Conservation (phyloP, 192 early-diverging fungal genomes). For the Linnemannia exigua region DNA sequence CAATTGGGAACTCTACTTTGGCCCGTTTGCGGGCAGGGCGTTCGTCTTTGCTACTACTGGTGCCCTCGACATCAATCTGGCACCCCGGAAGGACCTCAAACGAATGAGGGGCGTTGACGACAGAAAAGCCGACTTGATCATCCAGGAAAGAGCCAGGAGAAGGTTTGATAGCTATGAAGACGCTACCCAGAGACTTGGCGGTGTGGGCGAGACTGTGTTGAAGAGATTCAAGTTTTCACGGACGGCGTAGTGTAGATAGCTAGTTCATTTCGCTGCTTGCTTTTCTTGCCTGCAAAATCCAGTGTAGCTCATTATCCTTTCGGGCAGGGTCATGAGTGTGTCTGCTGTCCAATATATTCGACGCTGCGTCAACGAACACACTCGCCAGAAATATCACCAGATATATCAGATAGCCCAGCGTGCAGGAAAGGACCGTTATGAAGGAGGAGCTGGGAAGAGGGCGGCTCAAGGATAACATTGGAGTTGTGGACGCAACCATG, state of each 20-base stretch:
- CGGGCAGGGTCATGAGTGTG: too few species aligned
- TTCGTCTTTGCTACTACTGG: conserved; percentile 26
- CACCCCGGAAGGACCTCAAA: conserved; percentile 18
- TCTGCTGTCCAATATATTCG: too few species aligned
- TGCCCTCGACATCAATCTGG: conserved; percentile 29
- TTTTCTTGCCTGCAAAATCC: too few species aligned
- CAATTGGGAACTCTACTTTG: conserved; percentile 38
- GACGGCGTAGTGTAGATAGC: neutral
- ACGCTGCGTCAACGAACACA: too few species aligned
- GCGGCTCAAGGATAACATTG: conserved; percentile 17
- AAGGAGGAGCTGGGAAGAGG: neutral
- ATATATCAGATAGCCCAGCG: too few species aligned
- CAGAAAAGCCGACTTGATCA: conserved; percentile 18
- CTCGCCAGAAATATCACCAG: too few species aligned
- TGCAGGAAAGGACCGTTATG: neutral
- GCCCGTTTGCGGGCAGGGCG: conserved; percentile 50
- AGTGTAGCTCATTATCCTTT: too few species aligned
- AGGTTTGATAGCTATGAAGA: conserved; percentile 35
- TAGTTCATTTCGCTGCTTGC: neutral
- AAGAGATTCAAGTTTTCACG: conserved; percentile 18
- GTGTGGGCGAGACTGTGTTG: conserved; percentile 11
- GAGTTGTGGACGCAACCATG: conserved; percentile 19
- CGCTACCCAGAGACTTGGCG: conserved; percentile 16
- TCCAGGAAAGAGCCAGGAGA: conserved; percentile 25
- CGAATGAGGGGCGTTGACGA: conserved; percentile 27